phyloP scores from a whole-genome alignment of 2,329 filamentous ascomycete species.

The Dothideomycetes sp. region DNA sequence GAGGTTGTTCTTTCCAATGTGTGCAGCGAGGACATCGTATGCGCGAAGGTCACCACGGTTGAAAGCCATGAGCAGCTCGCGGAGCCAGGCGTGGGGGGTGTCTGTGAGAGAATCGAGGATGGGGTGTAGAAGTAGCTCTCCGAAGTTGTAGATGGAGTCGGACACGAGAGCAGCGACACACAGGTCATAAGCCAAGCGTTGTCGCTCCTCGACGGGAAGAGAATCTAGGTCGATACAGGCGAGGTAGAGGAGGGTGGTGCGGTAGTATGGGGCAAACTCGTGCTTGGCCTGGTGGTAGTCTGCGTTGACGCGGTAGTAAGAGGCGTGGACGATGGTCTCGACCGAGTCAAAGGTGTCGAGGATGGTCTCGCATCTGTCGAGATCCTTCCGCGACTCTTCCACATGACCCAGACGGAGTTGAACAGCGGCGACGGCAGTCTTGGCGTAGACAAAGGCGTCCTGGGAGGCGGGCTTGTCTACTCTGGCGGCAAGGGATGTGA shows the following conservation, averaged over 20 bases:
- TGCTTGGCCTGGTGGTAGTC: conserved; percentile 84
- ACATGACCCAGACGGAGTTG: conserved; percentile 71
- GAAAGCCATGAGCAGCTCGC: conserved; percentile 93
- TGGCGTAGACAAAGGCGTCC: conserved; percentile 91
- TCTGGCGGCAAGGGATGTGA: conserved; percentile 71
- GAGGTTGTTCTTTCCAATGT: conserved; percentile 69
- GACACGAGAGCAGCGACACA: conserved; percentile 87
- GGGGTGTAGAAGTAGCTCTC: conserved; percentile 93
- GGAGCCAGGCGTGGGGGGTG: conserved; percentile 73
- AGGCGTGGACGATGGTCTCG: conserved; percentile 87
- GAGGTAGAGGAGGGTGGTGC: conserved; percentile 93
- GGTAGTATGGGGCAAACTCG: conserved; percentile 95
- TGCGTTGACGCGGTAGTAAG: conserved; percentile 92
- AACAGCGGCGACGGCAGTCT: conserved; percentile 77
- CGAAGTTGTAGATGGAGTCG: conserved; percentile 97
- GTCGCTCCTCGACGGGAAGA: conserved; percentile 63
- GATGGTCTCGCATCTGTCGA: conserved; percentile 78
- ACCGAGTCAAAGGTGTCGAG: conserved; percentile 89
- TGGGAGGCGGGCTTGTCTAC: conserved; percentile 88
- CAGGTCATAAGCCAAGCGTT: conserved; percentile 80
- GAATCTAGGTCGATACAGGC: conserved; percentile 81
- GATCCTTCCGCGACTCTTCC: conserved; percentile 72
- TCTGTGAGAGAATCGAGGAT: conserved; percentile 77
- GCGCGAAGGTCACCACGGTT: conserved; percentile 86
- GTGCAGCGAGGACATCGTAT: conserved; percentile 61